Conservation (phyloP, 2,329 filamentous ascomycete genomes). For the Chalara sp. region DNA sequence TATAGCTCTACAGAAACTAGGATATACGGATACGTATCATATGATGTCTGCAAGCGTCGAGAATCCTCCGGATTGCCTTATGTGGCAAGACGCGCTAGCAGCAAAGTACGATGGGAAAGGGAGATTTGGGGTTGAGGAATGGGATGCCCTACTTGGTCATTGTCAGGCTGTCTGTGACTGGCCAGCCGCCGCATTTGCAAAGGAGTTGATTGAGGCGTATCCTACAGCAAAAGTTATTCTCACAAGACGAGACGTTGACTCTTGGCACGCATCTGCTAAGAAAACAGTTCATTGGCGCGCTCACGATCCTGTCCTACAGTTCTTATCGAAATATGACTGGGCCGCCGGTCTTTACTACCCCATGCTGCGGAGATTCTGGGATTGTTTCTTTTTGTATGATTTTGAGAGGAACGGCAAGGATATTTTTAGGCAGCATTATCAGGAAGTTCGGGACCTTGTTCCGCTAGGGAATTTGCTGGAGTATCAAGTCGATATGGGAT, state of each 20-base stretch:
- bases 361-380: slow-evolving; percentile 64
- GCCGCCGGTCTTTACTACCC: slow-evolving; percentile 62
- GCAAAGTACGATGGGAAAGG: slow-evolving; percentile 54
- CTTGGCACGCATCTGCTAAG: slow-evolving; percentile 50
- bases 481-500: slow-evolving; percentile 36
- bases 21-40: slow-evolving; percentile 65
- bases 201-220: slow-evolving; percentile 65
- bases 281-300: slow-evolving; percentile 63
- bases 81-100: slow-evolving; percentile 64
- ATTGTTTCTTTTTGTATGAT: slow-evolving; percentile 61
- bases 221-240: slow-evolving; percentile 67
- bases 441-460: slow-evolving; percentile 40
- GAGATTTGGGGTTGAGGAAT: slow-evolving; percentile 57
- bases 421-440: slow-evolving; percentile 51
- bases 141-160: slow-evolving; percentile 61
- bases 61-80: slow-evolving; percentile 59
- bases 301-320: slow-evolving; percentile 52
- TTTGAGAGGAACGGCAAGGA: slow-evolving; percentile 60
- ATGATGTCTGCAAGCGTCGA: slow-evolving; percentile 66
- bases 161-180: slow-evolving; percentile 64
- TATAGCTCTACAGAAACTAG: slow-evolving; percentile 57
- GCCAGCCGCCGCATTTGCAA: slow-evolving; percentile 60
- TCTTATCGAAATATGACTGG: slow-evolving; percentile 53
- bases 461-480: slow-evolving; percentile 35
- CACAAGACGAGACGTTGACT: slow-evolving; percentile 58